phyloP scores from a whole-genome alignment of 345 rosid species.

The Jatropha curcas region DNA sequence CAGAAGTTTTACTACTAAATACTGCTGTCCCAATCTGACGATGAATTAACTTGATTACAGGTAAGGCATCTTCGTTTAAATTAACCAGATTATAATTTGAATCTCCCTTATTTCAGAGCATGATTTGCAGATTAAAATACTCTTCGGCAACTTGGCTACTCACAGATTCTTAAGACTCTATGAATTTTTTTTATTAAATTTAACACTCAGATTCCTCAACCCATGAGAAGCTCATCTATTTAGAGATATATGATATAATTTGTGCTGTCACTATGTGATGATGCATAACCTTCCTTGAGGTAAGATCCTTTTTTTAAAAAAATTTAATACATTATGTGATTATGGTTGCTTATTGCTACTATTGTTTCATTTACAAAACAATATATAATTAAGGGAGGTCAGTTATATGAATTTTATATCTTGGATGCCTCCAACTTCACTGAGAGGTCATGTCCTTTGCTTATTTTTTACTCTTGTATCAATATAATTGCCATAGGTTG shows the following conservation, averaged over 20 bases:
- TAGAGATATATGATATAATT: not conserved
- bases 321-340: no score
- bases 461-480: conserved; percentile 18
- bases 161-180: not conserved
- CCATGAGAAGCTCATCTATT: not conserved
- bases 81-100: conserved; percentile 3
- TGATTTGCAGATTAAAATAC: not conserved
- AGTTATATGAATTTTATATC: not conserved
- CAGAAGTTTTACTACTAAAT: not conserved
- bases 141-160: conserved; percentile 4
- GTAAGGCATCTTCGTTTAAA: conserved; percentile 19
- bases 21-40: conserved; percentile 26
- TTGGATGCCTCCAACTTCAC: conserved; percentile 14
- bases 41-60: conserved; percentile 2
- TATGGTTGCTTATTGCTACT: not conserved
- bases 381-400: not conserved
- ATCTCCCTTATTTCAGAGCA: not conserved
- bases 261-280: conserved; percentile 13
- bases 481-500: conserved; percentile 18
- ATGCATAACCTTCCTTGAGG: conserved; percentile 8
- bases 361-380: not conserved
- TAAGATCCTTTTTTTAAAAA: not conserved
- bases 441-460: conserved; percentile 30
- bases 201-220: conserved; percentile 15
- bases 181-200: conserved; percentile 1